Percentiles rank a stretch among this genome's conserved stretches.
These are phyloP conservation scores for Calendula officinalis DNA, from an alignment of 129 eudicot genomes.

Conservation along the genomic window DNA sequence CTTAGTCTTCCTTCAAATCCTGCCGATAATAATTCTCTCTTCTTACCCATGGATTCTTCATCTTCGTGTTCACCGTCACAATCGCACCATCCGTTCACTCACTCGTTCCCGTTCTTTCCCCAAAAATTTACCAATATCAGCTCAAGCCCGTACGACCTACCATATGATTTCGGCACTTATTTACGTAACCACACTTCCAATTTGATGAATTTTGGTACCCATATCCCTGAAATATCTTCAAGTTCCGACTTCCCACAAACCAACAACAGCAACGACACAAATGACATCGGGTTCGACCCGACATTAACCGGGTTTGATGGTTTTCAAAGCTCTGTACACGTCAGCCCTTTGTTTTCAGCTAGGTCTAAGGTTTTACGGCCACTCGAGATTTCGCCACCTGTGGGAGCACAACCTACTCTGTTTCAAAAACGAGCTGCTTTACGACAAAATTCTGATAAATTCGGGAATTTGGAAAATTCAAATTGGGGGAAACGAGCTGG, in stretches of 20 bases:
- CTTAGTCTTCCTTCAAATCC: constrained; percentile 14
- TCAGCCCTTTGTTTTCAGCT: constrained; percentile 24
- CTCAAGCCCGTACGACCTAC: constrained; percentile 22
- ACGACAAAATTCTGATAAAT: constrained; percentile 32
- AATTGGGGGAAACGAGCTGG: constrained; percentile 20
- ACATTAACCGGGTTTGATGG: constrained; percentile 39
- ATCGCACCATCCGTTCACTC: constrained; percentile 31
- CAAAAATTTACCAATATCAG: constrained; percentile 21
- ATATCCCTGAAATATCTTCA: constrained; percentile 25
- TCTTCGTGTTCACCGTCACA: constrained; percentile 57
- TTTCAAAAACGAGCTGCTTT: constrained; percentile 60
- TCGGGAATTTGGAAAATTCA: constrained; percentile 31
- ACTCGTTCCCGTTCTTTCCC: constrained; percentile 32
- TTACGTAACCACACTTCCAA: constrained; percentile 30
- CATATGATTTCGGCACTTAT: constrained; percentile 44
- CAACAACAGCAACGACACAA: constrained; percentile 22
- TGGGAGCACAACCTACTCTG: constrained; percentile 62
- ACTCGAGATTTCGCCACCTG: constrained; percentile 43
- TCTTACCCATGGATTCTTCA: constrained; percentile 46
- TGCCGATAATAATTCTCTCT: constrained; percentile 22
- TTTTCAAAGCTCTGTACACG: constrained; percentile 16
- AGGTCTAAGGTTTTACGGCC: constrained; percentile 53
- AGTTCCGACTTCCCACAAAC: constrained; percentile 37
- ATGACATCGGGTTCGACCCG: constrained; percentile 28
- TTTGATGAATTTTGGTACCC: constrained; percentile 36